Conservation (phyloP, 2,329 filamentous ascomycete genomes). For the Zymoseptoria passerinii region DNA sequence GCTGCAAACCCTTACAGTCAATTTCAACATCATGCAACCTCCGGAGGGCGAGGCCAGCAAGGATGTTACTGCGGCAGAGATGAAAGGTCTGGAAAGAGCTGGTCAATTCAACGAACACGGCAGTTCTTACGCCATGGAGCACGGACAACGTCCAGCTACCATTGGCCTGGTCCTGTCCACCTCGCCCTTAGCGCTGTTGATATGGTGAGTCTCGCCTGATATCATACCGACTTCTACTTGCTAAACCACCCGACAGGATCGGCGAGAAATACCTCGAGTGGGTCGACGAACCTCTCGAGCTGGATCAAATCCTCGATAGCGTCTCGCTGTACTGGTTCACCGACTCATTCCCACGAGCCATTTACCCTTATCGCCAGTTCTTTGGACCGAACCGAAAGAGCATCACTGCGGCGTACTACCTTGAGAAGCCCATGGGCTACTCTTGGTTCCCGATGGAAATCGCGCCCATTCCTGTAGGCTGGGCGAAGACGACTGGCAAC, state of each 20-base stretch:
- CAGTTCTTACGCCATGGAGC: conserved; percentile 1
- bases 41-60: conserved; percentile 13
- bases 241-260: conserved; percentile 21
- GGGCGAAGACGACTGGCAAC: conserved; percentile 27
- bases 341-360: conserved; percentile 28
- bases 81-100: conserved; percentile 30
- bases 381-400: conserved; percentile 6
- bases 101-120: conserved; percentile 29
- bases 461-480: conserved; percentile 26
- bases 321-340: conserved; percentile 48
- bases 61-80: conserved; percentile 27
- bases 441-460: conserved; percentile 35
- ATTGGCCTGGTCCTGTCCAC: conserved; percentile 1
- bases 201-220: neutral
- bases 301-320: conserved; percentile 36
- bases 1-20: neutral
- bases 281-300: conserved; percentile 35
- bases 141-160: neutral
- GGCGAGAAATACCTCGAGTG: conserved; percentile 48
- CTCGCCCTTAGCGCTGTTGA: conserved; percentile 1
- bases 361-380: conserved; percentile 44
- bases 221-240: neutral
- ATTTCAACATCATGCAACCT: conserved; percentile 6
- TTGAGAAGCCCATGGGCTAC: conserved; percentile 34
- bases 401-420: conserved; percentile 11